A percentile compares a stretch with the other conserved stretches of the same genome.
Conservation (phyloP, 352 stramenopile species). For the Globisporangium spiculum region DNA sequence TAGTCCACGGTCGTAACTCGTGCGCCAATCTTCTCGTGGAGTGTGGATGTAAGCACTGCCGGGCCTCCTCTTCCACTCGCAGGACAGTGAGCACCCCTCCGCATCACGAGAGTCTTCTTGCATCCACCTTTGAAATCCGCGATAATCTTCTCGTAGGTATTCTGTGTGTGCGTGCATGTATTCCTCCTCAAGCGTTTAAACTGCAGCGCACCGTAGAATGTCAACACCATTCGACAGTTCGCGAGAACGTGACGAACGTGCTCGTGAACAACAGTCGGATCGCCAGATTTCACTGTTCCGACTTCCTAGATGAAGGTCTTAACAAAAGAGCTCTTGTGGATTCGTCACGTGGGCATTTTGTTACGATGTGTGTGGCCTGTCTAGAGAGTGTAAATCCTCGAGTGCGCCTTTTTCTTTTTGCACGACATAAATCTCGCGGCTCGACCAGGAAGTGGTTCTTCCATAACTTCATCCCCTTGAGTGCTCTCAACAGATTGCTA, state of each 20-base stretch:
- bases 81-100: background rate
- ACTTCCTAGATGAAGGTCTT: background rate
- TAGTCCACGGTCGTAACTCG: background rate
- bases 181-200: background rate
- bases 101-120: background rate
- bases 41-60: background rate
- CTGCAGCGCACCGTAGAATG: background rate
- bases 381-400: background rate
- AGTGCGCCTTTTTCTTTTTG: background rate
- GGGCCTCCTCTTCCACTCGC: background rate
- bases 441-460: background rate
- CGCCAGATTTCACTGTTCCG: background rate
- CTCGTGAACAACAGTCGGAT: background rate
- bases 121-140: background rate
- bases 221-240: background rate
- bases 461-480: background rate
- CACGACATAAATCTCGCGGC: background rate
- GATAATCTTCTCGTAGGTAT: background rate
- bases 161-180: background rate
- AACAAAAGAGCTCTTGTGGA: background rate
- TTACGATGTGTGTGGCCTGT: background rate
- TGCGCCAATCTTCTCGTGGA: background rate
- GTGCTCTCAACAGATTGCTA: background rate
- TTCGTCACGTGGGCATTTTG: background rate
- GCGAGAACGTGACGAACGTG: no score